Evolutionary conservation across 192 early-diverging fungal species (phyloP).

Genomic region (Coemansia javaensis): DNA sequence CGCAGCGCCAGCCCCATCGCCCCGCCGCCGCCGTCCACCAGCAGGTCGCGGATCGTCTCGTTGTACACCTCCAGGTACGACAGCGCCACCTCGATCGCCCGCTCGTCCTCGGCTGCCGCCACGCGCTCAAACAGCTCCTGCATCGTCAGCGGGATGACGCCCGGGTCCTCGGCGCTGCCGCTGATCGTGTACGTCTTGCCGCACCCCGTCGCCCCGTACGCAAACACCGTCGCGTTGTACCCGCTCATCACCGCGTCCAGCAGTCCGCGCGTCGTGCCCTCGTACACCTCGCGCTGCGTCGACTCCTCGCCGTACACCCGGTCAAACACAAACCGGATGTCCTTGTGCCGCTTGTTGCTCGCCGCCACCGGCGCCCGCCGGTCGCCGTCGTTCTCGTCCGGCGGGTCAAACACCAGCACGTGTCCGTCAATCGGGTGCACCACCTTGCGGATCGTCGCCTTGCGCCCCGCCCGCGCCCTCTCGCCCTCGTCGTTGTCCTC

Average conservation of each 20-base stretch:
- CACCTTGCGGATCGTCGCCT: conserved; percentile 43
- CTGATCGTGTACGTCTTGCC: conserved; percentile 87
- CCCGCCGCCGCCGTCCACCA: conserved; percentile 38
- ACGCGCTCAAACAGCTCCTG: conserved; percentile 59
- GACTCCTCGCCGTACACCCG: conserved; percentile 66
- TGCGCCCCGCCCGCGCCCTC: conserved; percentile 1
- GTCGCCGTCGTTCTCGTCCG: conserved; percentile 51
- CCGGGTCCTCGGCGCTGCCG: conserved; percentile 59
- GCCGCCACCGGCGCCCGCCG: conserved; percentile 41
- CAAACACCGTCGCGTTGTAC: conserved; percentile 88
- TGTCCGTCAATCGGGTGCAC: conserved; percentile 64
- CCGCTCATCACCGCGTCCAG: conserved; percentile 69
- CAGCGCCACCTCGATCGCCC: conserved; percentile 58
- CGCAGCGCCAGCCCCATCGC: conserved; percentile 57
- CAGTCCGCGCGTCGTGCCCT: conserved; percentile 63
- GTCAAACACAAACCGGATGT: conserved; percentile 73
- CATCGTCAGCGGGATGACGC: conserved; percentile 66
- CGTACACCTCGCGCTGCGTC: conserved; percentile 65
- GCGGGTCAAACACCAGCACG: conserved; percentile 73
- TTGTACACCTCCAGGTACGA: conserved; percentile 98
- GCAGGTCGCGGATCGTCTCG: conserved; percentile 84
- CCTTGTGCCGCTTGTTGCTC: conserved; percentile 63
- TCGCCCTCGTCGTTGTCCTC: too few relatives aligned
- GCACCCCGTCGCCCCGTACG: conserved; percentile 78
- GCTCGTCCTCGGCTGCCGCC: conserved; percentile 49